Percentiles rank a stretch among this genome's conserved stretches.
Conservation (phyloP, 2,329 filamentous ascomycete species). For the Fusarium nisikadoi region DNA sequence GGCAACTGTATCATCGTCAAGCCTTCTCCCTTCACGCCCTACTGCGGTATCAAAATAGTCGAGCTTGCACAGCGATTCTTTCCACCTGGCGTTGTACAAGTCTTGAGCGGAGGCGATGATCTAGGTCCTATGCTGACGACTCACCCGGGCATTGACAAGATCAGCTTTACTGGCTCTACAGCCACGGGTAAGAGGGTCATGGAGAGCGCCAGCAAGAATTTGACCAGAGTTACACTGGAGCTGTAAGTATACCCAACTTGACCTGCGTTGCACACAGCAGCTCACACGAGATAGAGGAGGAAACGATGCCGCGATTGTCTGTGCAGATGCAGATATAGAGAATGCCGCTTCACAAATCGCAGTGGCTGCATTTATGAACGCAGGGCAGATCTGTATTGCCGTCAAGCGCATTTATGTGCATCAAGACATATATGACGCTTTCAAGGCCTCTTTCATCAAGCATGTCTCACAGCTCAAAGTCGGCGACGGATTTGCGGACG, state of each 20-base stretch:
- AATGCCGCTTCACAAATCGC: constrained; percentile 44
- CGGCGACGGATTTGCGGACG: neutral
- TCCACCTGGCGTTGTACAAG: constrained; percentile 71
- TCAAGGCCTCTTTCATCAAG: neutral
- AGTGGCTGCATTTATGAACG: constrained; percentile 65
- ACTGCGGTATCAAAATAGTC: constrained; percentile 66
- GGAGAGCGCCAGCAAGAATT: constrained; percentile 60
- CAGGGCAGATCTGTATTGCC: constrained; percentile 51
- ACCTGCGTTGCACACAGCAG: fast-evolving
- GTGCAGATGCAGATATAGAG: constrained; percentile 64
- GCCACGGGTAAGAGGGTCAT: constrained; percentile 70
- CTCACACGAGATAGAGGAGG: constrained; percentile 50
- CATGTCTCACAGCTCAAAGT: neutral
- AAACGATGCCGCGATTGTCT: constrained; percentile 68
- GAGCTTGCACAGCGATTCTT: constrained; percentile 67
- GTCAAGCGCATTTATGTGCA: constrained; percentile 69
- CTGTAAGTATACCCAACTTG: constrained; percentile 45
- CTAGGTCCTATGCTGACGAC: constrained; percentile 67
- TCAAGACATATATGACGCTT: constrained; percentile 62
- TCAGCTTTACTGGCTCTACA: constrained; percentile 72
- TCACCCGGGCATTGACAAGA: constrained; percentile 68
- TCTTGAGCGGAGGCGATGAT: constrained; percentile 67
- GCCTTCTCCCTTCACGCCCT: constrained; percentile 67
- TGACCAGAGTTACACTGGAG: constrained; percentile 71
- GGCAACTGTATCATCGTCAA: constrained; percentile 67